phyloP scores from a whole-genome alignment of 345 rosid genomes.

The Populus davidiana region DNA sequence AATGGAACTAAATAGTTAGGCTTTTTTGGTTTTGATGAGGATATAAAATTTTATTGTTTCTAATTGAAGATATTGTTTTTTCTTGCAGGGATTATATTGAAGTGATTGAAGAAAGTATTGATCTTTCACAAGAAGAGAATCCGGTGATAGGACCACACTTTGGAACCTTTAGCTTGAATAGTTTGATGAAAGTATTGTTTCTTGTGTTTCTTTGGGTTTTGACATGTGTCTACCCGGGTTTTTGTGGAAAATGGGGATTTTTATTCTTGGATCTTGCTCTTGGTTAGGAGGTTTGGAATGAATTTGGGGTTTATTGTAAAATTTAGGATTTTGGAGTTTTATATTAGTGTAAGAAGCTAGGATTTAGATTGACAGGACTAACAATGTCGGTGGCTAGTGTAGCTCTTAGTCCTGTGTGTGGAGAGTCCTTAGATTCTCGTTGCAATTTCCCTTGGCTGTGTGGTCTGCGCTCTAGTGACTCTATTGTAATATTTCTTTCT shows the following conservation, averaged over 20 bases:
- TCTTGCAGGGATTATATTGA: not conserved
- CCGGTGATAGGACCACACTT: not conserved
- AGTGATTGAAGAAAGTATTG: not conserved
- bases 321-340: not conserved
- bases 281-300: not conserved
- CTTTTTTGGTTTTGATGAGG: not conserved
- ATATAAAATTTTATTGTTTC: not conserved
- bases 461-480: constrained; percentile 34
- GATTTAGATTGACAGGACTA: constrained; percentile 21
- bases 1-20: not conserved
- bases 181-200: not conserved
- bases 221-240: not conserved
- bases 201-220: constrained; percentile 8
- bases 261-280: not conserved
- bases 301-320: not conserved
- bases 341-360: not conserved
- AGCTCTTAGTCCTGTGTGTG: constrained; percentile 54
- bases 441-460: constrained; percentile 27
- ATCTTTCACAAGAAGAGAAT: not conserved
- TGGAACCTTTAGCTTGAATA: not conserved
- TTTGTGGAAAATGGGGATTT: not conserved
- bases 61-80: constrained; percentile 1
- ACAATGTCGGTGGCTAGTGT: constrained; percentile 57
- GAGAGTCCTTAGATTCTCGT: constrained; percentile 38
- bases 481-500: constrained; percentile 58